Percentiles rank a stretch among this genome's conserved stretches.
Evolutionary conservation across 2,329 filamentous ascomycete species (phyloP).

Genomic region (Trichophyton rubrum): DNA sequence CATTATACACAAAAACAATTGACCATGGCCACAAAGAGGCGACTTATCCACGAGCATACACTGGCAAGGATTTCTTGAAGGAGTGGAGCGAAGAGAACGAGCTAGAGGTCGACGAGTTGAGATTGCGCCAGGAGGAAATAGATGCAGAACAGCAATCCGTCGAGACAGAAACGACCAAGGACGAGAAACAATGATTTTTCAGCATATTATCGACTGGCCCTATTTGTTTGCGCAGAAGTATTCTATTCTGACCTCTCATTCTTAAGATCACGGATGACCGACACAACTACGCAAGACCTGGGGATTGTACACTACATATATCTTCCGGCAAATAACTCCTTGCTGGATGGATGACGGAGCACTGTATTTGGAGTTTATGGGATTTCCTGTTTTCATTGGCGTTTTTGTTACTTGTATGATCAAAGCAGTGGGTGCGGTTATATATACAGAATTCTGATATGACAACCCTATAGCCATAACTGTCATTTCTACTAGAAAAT

Average conservation of each 20-base stretch:
- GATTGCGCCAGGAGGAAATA: slow-evolving; percentile 8
- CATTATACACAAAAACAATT: slow-evolving; percentile 24
- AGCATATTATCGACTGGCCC: neutral
- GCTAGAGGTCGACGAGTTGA: slow-evolving; percentile 19
- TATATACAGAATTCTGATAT: neutral
- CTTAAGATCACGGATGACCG: neutral
- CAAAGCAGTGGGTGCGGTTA: neutral
- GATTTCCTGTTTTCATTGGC: neutral
- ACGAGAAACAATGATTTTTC: neutral
- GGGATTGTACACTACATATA: neutral
- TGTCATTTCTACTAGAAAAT: neutral
- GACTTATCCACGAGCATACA: slow-evolving; percentile 18
- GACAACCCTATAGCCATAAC: neutral
- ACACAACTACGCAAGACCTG: neutral
- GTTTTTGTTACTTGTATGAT: neutral
- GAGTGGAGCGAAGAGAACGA: slow-evolving; percentile 28
- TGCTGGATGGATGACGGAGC: neutral
- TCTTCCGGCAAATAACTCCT: neutral
- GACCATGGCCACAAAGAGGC: slow-evolving; percentile 7
- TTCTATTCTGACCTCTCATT: neutral
- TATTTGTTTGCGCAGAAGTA: neutral
- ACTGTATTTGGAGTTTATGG: neutral
- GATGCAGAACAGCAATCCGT: neutral
- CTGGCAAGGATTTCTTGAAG: slow-evolving; percentile 28
- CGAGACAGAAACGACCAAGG: neutral